A percentile compares a stretch with the other conserved stretches of the same genome.
Evolutionary conservation across 441 rosid genomes (phyloP).

Genomic region (Euphorbia neoarborescens): DNA sequence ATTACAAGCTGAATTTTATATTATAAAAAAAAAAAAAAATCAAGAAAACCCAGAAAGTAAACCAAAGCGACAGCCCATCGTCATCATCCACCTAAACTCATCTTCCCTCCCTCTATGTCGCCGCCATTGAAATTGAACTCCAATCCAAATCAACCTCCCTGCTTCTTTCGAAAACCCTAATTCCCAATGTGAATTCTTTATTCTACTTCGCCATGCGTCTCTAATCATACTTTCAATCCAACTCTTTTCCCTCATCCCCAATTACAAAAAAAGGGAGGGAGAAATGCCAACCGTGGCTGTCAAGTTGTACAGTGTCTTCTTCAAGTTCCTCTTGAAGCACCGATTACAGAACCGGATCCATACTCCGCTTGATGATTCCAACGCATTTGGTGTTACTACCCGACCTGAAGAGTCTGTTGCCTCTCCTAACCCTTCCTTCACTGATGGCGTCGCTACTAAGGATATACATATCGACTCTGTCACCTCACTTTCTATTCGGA

Average conservation of each 20-base stretch:
- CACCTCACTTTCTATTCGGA: slow-evolving; percentile 67
- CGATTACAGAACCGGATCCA: slow-evolving; percentile 76
- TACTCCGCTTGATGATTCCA: slow-evolving; percentile 33
- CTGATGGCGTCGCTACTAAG: slow-evolving; percentile 91
- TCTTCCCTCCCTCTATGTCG: not conserved
- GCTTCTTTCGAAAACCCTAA: not conserved
- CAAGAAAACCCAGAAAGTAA: not conserved
- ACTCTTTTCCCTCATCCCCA: not conserved
- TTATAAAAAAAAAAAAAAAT: no score
- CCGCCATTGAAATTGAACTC: not conserved
- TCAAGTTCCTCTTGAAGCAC: slow-evolving; percentile 79
- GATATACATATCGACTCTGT: slow-evolving; percentile 87
- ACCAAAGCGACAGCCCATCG: not conserved
- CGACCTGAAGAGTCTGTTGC: slow-evolving; percentile 80
- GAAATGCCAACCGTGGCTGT: slow-evolving; percentile 89
- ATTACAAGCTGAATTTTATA: no score
- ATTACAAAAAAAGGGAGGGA: not conserved
- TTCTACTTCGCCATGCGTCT: not conserved
- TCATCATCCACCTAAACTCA: slow-evolving; percentile 6
- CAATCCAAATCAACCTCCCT: not conserved
- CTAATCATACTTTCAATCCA: not conserved
- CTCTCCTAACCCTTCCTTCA: slow-evolving; percentile 64
- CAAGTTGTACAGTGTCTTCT: slow-evolving; percentile 84
- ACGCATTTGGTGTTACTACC: slow-evolving; percentile 59
- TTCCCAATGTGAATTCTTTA: not conserved